Evolutionary conservation across 208 protist genomes (phyloP).

Genomic region (Leishmania major): DNA sequence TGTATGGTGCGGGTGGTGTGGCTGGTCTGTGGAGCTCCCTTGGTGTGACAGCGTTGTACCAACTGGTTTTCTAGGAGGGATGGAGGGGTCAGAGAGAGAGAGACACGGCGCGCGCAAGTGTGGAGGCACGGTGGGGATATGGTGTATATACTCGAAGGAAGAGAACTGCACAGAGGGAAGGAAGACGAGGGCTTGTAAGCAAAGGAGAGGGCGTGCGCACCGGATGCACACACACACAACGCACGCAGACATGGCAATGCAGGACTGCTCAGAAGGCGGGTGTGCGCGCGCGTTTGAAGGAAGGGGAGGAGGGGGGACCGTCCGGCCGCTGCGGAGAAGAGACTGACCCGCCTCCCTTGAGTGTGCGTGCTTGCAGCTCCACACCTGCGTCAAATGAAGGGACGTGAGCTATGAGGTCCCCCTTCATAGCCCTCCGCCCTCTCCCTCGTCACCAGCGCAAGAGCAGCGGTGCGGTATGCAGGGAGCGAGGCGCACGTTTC

Average conservation of each 20-base stretch:
- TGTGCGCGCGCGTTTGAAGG: not conserved
- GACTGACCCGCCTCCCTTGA: not conserved
- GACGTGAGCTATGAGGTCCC: not conserved
- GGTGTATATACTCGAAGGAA: not conserved
- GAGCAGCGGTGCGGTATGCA: not conserved
- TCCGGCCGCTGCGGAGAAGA: not conserved
- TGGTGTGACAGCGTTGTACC: too few species aligned
- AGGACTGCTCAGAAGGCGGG: not conserved
- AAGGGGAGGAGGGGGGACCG: not conserved
- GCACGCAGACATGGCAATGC: not conserved
- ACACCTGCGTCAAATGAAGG: not conserved
- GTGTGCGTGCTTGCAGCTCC: not conserved
- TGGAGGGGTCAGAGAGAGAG: not conserved
- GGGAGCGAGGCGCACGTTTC: not conserved
- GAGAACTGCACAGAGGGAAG: not conserved
- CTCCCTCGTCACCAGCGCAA: not conserved
- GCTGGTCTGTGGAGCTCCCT: not conserved
- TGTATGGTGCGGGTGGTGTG: too few species aligned
- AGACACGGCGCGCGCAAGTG: not conserved
- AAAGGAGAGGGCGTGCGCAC: conserved; percentile 2
- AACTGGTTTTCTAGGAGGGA: not conserved
- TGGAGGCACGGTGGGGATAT: not conserved
- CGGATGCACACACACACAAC: not conserved
- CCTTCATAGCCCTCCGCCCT: not conserved
- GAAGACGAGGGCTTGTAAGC: not conserved